phyloP scores from a whole-genome alignment of 225 moss, liverwort and hornwort species.

The Ulota crispa region DNA sequence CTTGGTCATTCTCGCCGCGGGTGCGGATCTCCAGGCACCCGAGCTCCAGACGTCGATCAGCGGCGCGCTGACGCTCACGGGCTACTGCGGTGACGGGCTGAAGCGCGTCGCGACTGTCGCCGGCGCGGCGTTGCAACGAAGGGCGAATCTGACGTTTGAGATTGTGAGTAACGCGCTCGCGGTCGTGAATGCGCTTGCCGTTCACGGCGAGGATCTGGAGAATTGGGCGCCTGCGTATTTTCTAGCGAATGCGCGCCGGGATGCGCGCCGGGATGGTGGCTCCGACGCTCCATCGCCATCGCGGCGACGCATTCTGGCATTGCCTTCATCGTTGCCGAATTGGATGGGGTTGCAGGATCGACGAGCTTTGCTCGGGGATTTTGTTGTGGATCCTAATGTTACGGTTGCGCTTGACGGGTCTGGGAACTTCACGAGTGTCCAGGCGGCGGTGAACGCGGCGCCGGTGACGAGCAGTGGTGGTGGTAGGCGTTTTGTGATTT shows the following conservation, averaged over 20 bases:
- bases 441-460: conserved; percentile 59
- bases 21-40: not conserved
- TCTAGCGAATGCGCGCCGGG: not conserved
- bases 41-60: conserved; percentile 31
- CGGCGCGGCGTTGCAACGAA: not conserved
- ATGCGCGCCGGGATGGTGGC: not conserved
- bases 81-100: conserved; percentile 45
- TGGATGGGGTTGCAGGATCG: conserved; percentile 21
- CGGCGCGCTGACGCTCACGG: conserved; percentile 43
- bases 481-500: conserved; percentile 40
- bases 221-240: conserved; percentile 37
- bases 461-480: conserved; percentile 11
- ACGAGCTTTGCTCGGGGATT: conserved; percentile 4
- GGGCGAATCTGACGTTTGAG: conserved; percentile 22
- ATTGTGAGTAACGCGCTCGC: conserved; percentile 50
- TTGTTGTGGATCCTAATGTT: conserved; percentile 6
- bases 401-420: conserved; percentile 64
- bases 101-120: conserved; percentile 13
- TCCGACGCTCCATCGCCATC: not conserved
- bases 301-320: conserved; percentile 32
- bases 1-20: not conserved
- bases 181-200: conserved; percentile 34
- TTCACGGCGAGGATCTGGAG: conserved; percentile 24
- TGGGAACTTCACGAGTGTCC: conserved; percentile 43
- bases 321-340: not conserved